phyloP scores from a whole-genome alignment of 2,329 filamentous ascomycete species.

The Atkinsonella hypoxylon region DNA sequence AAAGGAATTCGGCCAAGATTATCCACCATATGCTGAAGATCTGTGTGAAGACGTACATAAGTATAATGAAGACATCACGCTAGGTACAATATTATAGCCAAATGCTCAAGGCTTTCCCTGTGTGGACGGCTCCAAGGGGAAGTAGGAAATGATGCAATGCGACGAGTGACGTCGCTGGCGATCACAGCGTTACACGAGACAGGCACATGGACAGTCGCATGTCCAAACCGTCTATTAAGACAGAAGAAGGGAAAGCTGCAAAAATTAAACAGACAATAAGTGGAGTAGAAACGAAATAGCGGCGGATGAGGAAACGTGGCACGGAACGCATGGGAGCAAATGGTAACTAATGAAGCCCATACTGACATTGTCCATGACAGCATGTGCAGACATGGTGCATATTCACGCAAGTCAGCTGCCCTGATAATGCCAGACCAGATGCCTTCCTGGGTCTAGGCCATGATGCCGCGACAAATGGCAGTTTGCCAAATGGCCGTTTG shows the following conservation, averaged over 20 bases:
- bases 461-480: constrained; percentile 1
- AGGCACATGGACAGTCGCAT: background rate
- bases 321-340: background rate
- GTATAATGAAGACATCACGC: no score
- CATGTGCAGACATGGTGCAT: background rate
- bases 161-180: background rate
- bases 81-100: no score
- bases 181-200: background rate
- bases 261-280: background rate
- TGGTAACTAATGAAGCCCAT: background rate
- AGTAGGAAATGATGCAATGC: background rate
- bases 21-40: no score
- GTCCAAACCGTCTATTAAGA: background rate
- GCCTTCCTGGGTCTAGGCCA: constrained; percentile 2
- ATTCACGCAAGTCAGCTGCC: constrained; percentile 2
- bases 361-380: background rate
- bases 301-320: background rate
- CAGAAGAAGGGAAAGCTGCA: background rate
- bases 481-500: background rate
- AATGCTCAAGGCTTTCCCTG: background rate
- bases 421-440: constrained; percentile 2
- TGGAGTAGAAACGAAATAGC: background rate
- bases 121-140: background rate
- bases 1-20: no score
- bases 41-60: no score